Evolutionary conservation across 176 grass and related monocot species (phyloP), one percentile per base, ranked within the genome.

Genomic region (Bromus sterilis): DNA sequence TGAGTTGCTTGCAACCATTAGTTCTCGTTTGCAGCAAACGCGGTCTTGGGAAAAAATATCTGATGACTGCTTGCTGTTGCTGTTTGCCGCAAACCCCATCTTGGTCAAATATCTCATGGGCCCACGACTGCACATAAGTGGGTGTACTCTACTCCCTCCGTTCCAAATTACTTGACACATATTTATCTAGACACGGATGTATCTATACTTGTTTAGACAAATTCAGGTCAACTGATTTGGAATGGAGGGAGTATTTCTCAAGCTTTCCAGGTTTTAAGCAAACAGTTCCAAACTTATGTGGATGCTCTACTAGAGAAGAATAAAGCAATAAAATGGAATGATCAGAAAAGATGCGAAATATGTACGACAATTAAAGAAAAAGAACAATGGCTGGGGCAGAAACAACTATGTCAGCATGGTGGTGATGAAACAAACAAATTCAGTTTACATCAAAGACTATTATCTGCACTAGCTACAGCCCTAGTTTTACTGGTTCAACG

Each of bases 381-480:
- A 68, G 8, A 41, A 30, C 44, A 75, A 4, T 35, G 2, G 9
- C 13, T 57, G 46, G 30, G 49, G 34, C 32, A 41, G 5, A 80
- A 32, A 72, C 26, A 29, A 60, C 29, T 33, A 76, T 37, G 61
- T 25, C 34, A 67, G 33, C 20, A 67, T 67, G 34, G 34, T 39
- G 63, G 32, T 4, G 18, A 66, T 66, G 66, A 42, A 73, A 63
- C 16, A 1, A 46, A 76, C 35, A 16, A 42, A 46, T 77, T 13
- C 62, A 82, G 71, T 58, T 57, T 81, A 81, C 64, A 81, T 81
- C 46, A 69, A 59, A 24, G 42, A 59, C 40, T 59, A 76, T 24
- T 16, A 78, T 66, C 43, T 73, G 3, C 25, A 74, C 12, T 29
- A 62, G 44, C 36, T 25, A 41, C 56, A 35, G 29, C 32, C 16